Evolutionary conservation across 2,329 filamentous ascomycete species (phyloP).

Genomic region (Fusarium euwallaceae): DNA sequence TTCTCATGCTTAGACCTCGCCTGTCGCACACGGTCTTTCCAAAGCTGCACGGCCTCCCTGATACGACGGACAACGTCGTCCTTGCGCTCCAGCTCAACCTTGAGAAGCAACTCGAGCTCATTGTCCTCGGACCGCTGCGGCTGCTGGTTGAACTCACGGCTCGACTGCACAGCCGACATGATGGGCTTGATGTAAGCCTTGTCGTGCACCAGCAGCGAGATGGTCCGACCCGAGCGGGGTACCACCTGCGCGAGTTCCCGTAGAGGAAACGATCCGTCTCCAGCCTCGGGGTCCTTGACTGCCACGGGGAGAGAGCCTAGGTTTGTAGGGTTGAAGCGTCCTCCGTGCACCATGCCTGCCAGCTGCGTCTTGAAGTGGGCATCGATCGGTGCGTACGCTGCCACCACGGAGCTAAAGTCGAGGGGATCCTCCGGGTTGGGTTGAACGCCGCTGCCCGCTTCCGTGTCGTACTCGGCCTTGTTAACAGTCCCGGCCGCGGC

Average conservation of each 20-base stretch:
- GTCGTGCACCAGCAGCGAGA: conserved; percentile 59
- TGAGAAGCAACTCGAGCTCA: conserved; percentile 69
- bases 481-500: conserved; percentile 32
- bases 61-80: conserved; percentile 61
- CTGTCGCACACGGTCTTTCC: conserved; percentile 63
- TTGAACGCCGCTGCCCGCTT: conserved; percentile 35
- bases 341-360: conserved; percentile 57
- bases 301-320: conserved; percentile 61
- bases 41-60: conserved; percentile 62
- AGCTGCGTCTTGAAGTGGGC: conserved; percentile 60
- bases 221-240: conserved; percentile 57
- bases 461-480: conserved; percentile 36
- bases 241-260: conserved; percentile 68
- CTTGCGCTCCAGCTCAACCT: conserved; percentile 64
- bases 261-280: conserved; percentile 59
- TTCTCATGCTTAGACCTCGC: conserved; percentile 63
- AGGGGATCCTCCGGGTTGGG: conserved; percentile 60
- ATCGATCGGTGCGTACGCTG: conserved; percentile 58
- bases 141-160: conserved; percentile 71
- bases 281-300: conserved; percentile 48
- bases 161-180: conserved; percentile 67
- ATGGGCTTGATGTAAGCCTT: conserved; percentile 64
- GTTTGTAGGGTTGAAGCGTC: conserved; percentile 65
- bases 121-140: conserved; percentile 70
- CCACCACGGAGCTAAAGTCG: conserved; percentile 63